Base-by-base conservation (phyloP, 768 basidiomycete species). In the Russula olivacea region DNA sequence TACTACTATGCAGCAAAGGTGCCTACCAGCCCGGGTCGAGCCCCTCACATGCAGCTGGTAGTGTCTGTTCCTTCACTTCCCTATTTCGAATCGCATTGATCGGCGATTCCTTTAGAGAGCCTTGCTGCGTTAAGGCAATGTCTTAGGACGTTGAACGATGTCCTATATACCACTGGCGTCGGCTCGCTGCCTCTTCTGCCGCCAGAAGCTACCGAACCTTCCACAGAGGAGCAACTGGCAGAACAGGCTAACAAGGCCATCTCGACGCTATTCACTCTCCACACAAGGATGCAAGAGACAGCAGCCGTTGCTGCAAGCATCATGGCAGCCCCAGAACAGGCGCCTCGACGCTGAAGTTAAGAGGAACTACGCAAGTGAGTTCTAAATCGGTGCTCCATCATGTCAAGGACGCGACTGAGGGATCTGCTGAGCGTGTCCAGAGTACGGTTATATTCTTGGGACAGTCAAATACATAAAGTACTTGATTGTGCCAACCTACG, bases 231-330 rank as follows among this genome's bases (percentile, higher is more conserved):
- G 49, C 61, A 64, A 50, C 32, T 66, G 8, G 63, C 55, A 23
- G 58, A 65, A 1, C 63, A 65, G 34, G 58, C 65, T 5, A 66
- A 65, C 28, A 66, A 65, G 58, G 65, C 65, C 32, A 59, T 66
- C 17, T 41, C 47, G 15, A 55, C 58, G 1, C 34, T 64, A 36
- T 66, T 58, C 21, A 45, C 56, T 4, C 54, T 57, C 5, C 65
- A 64, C 12, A 55, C 58, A 9, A 43, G 54, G 23, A 55, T 65
- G 63, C 65, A 66, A 52, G 58, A 65, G 38, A 60, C 61, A 25
- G 65, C 63, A 4, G 47, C 56, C 5, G 59, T 65, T 8, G 63
- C 63, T n/a, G 65, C 63, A 19, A 60, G 59, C n/a, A 59, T 66
- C 45, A 66, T 66, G 65, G 25, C 63, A 14, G 56, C 34, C 5